Evolutionary conservation across 345 rosid species (phyloP).

Genomic region (Populus nigra): DNA sequence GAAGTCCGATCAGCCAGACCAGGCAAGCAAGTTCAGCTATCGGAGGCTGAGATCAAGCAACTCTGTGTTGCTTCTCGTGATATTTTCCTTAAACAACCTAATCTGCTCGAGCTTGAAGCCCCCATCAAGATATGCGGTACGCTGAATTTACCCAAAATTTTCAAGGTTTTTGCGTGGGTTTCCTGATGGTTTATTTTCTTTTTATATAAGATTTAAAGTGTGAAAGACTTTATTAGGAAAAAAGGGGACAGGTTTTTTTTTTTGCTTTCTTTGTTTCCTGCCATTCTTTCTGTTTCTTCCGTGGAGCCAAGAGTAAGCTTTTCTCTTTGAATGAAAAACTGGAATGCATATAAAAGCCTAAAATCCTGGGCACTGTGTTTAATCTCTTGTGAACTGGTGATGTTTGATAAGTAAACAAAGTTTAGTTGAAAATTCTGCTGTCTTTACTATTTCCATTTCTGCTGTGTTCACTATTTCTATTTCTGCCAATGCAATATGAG

Average conservation of each 20-base stretch:
- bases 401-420: neutral
- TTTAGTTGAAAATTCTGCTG: neutral
- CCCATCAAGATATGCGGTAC: slow-evolving; percentile 96
- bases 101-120: slow-evolving; percentile 89
- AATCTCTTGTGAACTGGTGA: neutral
- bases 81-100: slow-evolving; percentile 79
- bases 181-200: neutral
- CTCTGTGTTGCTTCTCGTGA: slow-evolving; percentile 71
- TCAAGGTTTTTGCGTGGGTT: neutral
- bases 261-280: neutral
- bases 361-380: neutral
- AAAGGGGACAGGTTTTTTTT: neutral
- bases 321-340: neutral
- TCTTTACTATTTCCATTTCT: neutral
- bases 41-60: slow-evolving; percentile 90
- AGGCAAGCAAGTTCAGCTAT: slow-evolving; percentile 91
- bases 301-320: neutral
- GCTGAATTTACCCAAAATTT: neutral
- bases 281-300: neutral
- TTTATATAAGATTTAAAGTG: neutral
- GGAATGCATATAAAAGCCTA: neutral
- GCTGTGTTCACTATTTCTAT: neutral
- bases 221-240: neutral
- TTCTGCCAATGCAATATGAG: neutral
- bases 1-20: slow-evolving; percentile 88